Base-by-base conservation (phyloP, 345 rosid species). In the Mallotus nudiflorus region DNA sequence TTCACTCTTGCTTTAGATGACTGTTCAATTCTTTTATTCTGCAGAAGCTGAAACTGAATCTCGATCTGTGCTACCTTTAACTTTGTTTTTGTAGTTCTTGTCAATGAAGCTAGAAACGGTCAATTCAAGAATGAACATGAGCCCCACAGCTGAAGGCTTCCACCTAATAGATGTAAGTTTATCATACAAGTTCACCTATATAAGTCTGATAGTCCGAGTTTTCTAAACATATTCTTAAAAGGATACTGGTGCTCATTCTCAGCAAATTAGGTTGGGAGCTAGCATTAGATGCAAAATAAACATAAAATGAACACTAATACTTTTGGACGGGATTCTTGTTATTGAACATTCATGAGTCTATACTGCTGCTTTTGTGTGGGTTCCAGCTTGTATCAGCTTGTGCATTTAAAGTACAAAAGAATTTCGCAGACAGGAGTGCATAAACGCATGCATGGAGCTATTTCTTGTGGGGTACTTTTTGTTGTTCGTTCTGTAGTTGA, bases 51-150 rank as follows among this genome's bases (percentile, higher is more conserved):
- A 66, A 67, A 4, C 53, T 72, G 52, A 73, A 56, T 58, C 13
- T 27, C 9, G 29, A 42, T 56, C 73, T 24, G 16, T 44, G 60
- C 71, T 35, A 42, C 49, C 49, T 13, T 50, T 10, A 19, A 61
- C 75, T 79, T 54, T 61, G 18, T 67, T 64, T 49, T 78, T 69
- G 49, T 20, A 77, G 81, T 63, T 77, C 65, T 67, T 77, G 27
- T 73, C 81, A 8, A 68, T 77, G 77, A 77, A 77, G 62, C 63
- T 77, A 56, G 81, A 77, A 63, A 70, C 77, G 35, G 74, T 77
- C 39, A 77, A 73, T 65, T 56, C 81, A 31, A 68, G 77, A 24
- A 64, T 51, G 71, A 63, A 45, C 70, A 22, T 57, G 42, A 49
- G 52, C 64, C 70, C 77, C 37, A 4, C 49, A 1, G 58, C 50